A percentile compares a stretch with the other conserved stretches of the same genome.
phyloP scores from a whole-genome alignment of 129 eudicot species.

The Gnaphalium uliginosum region DNA sequence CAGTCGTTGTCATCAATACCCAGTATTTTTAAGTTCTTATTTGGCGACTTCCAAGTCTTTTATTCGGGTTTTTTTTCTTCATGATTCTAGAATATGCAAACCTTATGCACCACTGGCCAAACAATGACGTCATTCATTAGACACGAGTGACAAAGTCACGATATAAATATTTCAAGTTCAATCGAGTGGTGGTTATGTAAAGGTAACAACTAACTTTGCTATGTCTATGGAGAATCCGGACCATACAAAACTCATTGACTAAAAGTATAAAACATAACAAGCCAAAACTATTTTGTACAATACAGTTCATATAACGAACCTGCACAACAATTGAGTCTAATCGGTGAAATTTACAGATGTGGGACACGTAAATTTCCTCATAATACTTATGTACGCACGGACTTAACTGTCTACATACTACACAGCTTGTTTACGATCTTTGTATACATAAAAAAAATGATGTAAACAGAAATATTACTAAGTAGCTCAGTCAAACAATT shows the following conservation, averaged over 20 bases:
- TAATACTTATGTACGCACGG: conserved; percentile 25
- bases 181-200: neutral
- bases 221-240: neutral
- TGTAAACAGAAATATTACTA: conserved; percentile 1
- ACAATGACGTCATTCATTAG: neutral
- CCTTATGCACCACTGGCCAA: neutral
- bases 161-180: too few species aligned
- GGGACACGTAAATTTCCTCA: neutral
- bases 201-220: too few species aligned
- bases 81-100: neutral
- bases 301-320: neutral
- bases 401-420: conserved; percentile 5
- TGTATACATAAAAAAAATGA: neutral
- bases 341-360: neutral
- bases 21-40: neutral
- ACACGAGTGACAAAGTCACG: neutral
- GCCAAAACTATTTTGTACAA: neutral
- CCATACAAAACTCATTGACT: neutral
- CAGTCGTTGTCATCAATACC: neutral
- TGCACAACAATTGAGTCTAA: conserved; percentile 4
- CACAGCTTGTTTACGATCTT: conserved; percentile 19
- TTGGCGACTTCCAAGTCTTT: neutral
- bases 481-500: conserved; percentile 1
- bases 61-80: neutral
- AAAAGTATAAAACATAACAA: neutral